Evolutionary conservation across 192 early-diverging fungal genomes (phyloP).

Genomic region (Coemansia interrupta): DNA sequence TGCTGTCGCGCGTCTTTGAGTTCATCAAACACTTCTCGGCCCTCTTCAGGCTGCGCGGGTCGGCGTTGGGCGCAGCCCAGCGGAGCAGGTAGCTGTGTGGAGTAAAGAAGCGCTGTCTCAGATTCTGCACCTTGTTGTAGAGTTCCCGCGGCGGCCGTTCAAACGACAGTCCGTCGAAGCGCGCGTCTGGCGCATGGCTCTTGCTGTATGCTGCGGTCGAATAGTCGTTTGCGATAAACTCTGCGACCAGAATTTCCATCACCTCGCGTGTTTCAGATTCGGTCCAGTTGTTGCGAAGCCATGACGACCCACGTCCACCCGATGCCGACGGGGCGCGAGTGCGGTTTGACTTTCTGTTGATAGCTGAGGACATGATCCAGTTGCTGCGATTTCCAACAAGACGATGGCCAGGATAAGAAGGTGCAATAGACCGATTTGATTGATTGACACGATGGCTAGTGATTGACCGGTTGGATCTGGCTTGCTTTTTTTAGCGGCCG

Average conservation of each 20-base stretch:
- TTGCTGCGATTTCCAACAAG: too few species aligned
- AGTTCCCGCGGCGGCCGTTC: constrained; percentile 34
- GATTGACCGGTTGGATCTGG: too few species aligned
- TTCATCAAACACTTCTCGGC: constrained; percentile 40
- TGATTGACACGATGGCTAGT: too few species aligned
- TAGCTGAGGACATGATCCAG: background rate
- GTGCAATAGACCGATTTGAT: too few species aligned
- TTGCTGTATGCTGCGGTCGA: constrained; percentile 41
- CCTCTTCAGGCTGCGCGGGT: constrained; percentile 22
- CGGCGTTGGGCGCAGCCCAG: constrained; percentile 32
- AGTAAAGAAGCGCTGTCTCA: constrained; percentile 47
- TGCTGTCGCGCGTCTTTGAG: constrained; percentile 42
- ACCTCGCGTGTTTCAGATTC: constrained; percentile 49
- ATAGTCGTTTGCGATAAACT: constrained; percentile 30
- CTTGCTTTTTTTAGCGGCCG: too few species aligned
- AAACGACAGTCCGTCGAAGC: constrained; percentile 28
- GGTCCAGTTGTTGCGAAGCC: constrained; percentile 52
- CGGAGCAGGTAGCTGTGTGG: constrained; percentile 46
- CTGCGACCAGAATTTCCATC: constrained; percentile 43
- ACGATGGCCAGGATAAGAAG: too few species aligned
- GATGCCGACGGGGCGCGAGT: background rate
- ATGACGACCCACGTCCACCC: constrained; percentile 29
- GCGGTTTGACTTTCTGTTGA: constrained; percentile 3
- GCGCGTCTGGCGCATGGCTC: constrained; percentile 30
- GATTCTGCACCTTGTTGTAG: constrained; percentile 51